Conservation (phyloP, 768 basidiomycete species). For the Macrolepiota fuliginosa region DNA sequence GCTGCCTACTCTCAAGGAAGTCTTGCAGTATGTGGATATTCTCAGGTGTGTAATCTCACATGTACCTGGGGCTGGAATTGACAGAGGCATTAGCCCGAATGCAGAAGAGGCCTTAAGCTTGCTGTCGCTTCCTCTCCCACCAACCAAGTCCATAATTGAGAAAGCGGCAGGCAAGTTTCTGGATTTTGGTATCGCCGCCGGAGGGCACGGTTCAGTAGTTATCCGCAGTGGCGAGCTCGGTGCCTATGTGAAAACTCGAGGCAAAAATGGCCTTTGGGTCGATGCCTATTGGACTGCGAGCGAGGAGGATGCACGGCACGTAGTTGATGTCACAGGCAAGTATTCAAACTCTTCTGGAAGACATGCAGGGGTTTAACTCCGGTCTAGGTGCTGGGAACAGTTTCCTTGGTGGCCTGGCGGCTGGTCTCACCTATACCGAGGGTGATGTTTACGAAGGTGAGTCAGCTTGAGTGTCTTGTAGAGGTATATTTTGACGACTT, state of each 20-base stretch:
- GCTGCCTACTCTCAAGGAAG: slow-evolving; percentile 58
- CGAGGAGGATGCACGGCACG: slow-evolving; percentile 37
- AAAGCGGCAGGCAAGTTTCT: slow-evolving; percentile 64
- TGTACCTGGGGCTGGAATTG: too few species aligned
- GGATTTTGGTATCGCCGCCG: slow-evolving; percentile 51
- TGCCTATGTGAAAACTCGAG: slow-evolving; percentile 53
- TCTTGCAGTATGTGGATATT: slow-evolving; percentile 59
- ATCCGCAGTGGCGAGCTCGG: slow-evolving; percentile 77
- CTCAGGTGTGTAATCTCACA: slow-evolving; percentile 51
- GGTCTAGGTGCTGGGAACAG: slow-evolving; percentile 84
- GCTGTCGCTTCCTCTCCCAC: slow-evolving; percentile 50
- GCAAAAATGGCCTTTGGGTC: slow-evolving; percentile 53
- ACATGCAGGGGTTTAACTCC: not conserved
- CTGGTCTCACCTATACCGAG: slow-evolving; percentile 56
- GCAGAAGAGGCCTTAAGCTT: slow-evolving; percentile 78
- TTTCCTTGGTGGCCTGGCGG: slow-evolving; percentile 83
- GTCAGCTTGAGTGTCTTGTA: slow-evolving; percentile 11
- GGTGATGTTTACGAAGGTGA: slow-evolving; percentile 69
- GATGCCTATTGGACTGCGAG: slow-evolving; percentile 64
- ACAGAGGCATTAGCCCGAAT: slow-evolving; percentile 60
- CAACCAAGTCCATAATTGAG: slow-evolving; percentile 56
- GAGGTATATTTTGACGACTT: slow-evolving; percentile 5
- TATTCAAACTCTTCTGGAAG: slow-evolving; percentile 8
- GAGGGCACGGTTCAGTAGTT: slow-evolving; percentile 56
- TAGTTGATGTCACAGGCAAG: slow-evolving; percentile 83